Base-by-base conservation (phyloP, 1,284 basidiomycete species). In the Ustilago loliicola region DNA sequence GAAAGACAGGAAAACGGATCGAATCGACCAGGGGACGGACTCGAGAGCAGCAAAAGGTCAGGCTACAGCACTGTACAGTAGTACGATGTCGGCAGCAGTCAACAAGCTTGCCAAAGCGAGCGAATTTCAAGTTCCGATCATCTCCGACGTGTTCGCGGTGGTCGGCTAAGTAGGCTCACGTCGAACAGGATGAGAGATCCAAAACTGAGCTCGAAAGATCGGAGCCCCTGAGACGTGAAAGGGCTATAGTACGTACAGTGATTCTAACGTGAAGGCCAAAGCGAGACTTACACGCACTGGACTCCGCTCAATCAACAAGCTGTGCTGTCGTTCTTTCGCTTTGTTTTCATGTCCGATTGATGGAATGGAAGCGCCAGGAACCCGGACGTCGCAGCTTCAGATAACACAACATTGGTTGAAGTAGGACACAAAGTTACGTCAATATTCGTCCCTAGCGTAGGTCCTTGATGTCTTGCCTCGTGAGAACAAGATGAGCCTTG, bases 121-220 rank as follows among this genome's bases (percentile, higher is more conserved):
- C 48, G 8, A 29, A 29, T 30, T 53, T 52, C 36, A 50, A 21
- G 34, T 61, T 52, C 59, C 50, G 50, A 61, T 25, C 50, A 40
- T 52, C 59, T 61, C 59, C 36, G 59, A 51, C 36, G 27, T 61
- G 17, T 13, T 29, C 11, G 25, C 48, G 17, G 7, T 29, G 25
- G 48, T 25, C 27, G 48, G 48, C 23, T 50, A 29, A 11, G 3
- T 9, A 50, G 15, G 48, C 25, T 29, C 27, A 29, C 25, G 23
- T 27, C 48, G 48, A 10, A 19, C 48, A 21, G n/a, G 48, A 51
- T 29, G 10, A 15, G 25, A 15, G 48, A 30, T 30, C 25, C 15
- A 51, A 21, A 25, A 19, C 48, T 51, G 23, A 51, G 25, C 48
- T 51, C 25, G 48, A 51, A 29, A 51, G 48, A 27, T 7, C 4